phyloP scores from a whole-genome alignment of 768 basidiomycete genomes.

The Lactifluus subvellereus region DNA sequence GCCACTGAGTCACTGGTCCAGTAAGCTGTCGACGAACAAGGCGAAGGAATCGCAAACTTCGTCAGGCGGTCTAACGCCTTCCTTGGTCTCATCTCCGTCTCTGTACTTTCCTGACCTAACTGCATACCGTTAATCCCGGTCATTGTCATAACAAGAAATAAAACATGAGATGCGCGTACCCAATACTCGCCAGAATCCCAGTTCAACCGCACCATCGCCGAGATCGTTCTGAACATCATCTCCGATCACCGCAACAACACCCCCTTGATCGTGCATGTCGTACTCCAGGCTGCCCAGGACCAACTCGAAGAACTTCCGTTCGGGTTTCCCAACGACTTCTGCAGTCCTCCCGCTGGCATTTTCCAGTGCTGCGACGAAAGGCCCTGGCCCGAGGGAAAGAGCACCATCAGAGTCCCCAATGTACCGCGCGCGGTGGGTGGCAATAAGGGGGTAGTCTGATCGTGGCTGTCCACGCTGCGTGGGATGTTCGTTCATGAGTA shows the following conservation, averaged over 20 bases:
- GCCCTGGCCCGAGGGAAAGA: constrained; percentile 63
- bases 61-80: constrained; percentile 41
- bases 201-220: constrained; percentile 52
- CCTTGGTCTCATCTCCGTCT: constrained; percentile 45
- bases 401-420: constrained; percentile 39
- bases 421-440: constrained; percentile 54
- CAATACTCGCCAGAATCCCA: constrained; percentile 57
- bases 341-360: constrained; percentile 44
- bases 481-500: constrained; percentile 38
- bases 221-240: constrained; percentile 64
- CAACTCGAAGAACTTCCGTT: constrained; percentile 50
- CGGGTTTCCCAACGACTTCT: constrained; percentile 60
- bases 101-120: constrained; percentile 71
- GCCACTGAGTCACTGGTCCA: constrained; percentile 17
- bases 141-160: not conserved
- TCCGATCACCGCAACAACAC: constrained; percentile 50
- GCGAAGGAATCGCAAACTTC: constrained; percentile 50
- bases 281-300: constrained; percentile 43
- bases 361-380: constrained; percentile 62
- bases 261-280: constrained; percentile 25
- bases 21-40: constrained; percentile 46
- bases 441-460: constrained; percentile 40
- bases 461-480: constrained; percentile 10
- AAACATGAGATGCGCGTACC: constrained; percentile 37
- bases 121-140: constrained; percentile 26